These are phyloP conservation scores for Oxyria digyna DNA, from an alignment of 148 eudicot genomes.

Conservation along the genomic window DNA sequence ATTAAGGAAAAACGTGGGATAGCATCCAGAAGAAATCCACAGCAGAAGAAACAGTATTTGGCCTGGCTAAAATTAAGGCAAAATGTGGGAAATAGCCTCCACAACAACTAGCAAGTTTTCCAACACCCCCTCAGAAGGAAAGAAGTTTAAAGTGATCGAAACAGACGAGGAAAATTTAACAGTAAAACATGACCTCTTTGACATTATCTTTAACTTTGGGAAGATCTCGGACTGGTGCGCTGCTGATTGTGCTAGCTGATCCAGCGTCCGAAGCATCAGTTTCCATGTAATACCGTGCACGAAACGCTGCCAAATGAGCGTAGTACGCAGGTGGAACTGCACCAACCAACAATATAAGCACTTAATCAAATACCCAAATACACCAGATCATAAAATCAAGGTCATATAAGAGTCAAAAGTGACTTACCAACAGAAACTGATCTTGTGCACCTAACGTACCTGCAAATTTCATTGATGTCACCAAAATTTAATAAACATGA, in stretches of 20 bases:
- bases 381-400: not conserved
- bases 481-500: not conserved
- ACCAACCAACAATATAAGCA: not conserved
- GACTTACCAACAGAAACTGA: constrained; percentile 6
- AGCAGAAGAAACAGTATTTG: too few relatives aligned
- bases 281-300: constrained; percentile 14
- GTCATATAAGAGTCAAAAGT: not conserved
- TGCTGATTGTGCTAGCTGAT: constrained; percentile 67
- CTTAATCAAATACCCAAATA: not conserved
- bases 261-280: constrained; percentile 29
- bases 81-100: too few relatives aligned
- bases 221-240: constrained; percentile 67
- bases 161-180: constrained; percentile 14
- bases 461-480: not conserved
- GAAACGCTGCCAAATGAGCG: constrained; percentile 92
- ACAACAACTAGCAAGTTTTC: too few relatives aligned
- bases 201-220: constrained; percentile 63
- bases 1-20: too few relatives aligned
- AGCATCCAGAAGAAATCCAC: too few relatives aligned
- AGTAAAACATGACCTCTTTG: constrained; percentile 77
- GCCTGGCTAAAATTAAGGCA: too few relatives aligned
- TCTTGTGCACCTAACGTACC: constrained; percentile 6
- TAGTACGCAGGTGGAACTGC: constrained; percentile 90
- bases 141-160: not conserved
- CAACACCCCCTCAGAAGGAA: too few relatives aligned